These are phyloP conservation scores for Pseudohyphozyma bogoriensis DNA, from an alignment of 768 basidiomycete species.

Conservation along the genomic window DNA sequence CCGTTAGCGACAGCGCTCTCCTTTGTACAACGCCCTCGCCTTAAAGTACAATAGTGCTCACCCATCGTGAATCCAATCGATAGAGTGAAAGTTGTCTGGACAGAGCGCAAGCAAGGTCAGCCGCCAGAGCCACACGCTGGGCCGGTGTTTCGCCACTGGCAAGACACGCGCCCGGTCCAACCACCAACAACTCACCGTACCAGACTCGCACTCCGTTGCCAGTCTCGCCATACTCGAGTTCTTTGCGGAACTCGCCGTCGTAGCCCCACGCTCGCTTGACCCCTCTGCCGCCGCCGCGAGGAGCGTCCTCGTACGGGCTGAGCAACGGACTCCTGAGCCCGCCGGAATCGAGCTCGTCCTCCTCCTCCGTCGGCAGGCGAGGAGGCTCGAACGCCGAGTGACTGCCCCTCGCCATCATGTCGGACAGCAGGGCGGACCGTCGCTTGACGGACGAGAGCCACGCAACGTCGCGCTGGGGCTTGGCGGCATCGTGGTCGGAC, in stretches of 20 bases:
- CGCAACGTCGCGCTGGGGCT: no score
- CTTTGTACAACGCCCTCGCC: no score
- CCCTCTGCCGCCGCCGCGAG: neutral
- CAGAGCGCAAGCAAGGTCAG: no score
- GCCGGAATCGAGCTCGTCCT: neutral
- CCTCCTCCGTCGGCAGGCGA: neutral
- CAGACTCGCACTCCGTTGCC: constrained; percentile 36
- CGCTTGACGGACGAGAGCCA: no score
- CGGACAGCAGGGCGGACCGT: neutral
- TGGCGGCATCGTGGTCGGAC: neutral
- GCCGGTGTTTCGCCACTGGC: no score
- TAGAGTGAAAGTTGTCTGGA: constrained; percentile 29
- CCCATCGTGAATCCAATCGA: constrained; percentile 95
- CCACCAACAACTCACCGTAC: constrained; percentile 28
- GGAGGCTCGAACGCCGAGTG: neutral
- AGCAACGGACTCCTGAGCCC: neutral
- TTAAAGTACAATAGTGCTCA: no score
- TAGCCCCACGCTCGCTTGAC: constrained; percentile 1
- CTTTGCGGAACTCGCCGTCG: constrained; percentile 14
- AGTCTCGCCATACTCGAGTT: constrained; percentile 24
- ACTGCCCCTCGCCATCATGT: neutral
- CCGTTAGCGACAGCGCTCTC: no score
- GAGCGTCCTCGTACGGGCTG: neutral
- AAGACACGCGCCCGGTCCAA: no score
- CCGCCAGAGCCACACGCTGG: no score